A percentile compares a stretch with the other conserved stretches of the same genome.
These are phyloP conservation scores for Leccinum proliferum DNA, from an alignment of 1,284 basidiomycete species.

Conservation along the genomic window DNA sequence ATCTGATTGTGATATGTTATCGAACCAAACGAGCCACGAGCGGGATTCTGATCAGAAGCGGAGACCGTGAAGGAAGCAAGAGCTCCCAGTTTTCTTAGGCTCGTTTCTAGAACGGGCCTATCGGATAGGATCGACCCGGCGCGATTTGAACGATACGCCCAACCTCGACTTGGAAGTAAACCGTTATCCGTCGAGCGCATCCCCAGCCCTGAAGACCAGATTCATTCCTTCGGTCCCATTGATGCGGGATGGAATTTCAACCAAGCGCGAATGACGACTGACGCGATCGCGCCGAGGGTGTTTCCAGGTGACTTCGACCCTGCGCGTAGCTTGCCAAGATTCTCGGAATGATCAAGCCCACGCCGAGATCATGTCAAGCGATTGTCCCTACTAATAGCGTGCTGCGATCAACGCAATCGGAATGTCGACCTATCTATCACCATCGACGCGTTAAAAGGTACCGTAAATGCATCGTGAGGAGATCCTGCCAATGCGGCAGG, in stretches of 20 bases:
- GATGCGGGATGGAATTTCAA: not conserved
- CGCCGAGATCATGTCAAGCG: not conserved
- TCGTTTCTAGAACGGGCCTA: not conserved
- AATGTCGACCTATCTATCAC: not conserved
- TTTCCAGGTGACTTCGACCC: not conserved
- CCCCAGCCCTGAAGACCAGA: not conserved
- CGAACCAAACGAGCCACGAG: too few species aligned
- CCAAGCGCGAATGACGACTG: not conserved
- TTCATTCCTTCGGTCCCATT: not conserved
- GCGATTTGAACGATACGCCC: not conserved
- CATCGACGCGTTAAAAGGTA: not conserved
- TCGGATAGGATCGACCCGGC: not conserved
- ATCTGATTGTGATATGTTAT: too few species aligned
- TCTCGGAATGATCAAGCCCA: not conserved
- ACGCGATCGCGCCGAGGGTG: not conserved
- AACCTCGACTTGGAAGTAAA: not conserved
- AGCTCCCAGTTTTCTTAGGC: not conserved
- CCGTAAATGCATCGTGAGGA: not conserved
- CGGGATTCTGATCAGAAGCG: too few species aligned
- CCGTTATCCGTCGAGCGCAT: not conserved
- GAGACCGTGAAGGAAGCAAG: not conserved
- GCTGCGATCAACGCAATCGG: not conserved
- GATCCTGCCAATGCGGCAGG: not conserved
- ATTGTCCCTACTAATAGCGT: not conserved
- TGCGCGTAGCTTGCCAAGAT: not conserved